Evolutionary conservation across 208 protist species (phyloP).

Genomic region (Trypanosoma cruzi): DNA sequence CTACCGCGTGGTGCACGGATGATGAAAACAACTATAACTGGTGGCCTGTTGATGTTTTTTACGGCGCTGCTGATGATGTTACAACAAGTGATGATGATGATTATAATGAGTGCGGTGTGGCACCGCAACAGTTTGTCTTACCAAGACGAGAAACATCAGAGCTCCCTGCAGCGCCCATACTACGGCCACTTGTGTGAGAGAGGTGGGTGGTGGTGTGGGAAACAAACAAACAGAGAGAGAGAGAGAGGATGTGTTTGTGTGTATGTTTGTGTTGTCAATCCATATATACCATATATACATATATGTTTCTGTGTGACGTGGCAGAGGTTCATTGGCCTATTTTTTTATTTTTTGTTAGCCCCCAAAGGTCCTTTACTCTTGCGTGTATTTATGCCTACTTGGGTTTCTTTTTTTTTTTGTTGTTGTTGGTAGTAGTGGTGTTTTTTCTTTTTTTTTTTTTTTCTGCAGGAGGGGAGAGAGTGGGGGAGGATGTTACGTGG

Average conservation of each 20-base stretch:
- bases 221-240: no score
- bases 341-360: no score
- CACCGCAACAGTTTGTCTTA: background rate
- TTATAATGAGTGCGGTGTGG: background rate
- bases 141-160: background rate
- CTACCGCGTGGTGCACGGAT: background rate
- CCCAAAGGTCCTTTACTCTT: no score
- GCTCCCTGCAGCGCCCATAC: background rate
- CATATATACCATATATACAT: no score
- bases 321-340: no score
- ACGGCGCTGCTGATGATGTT: background rate
- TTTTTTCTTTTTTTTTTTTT: background rate
- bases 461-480: background rate
- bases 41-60: no score
- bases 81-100: background rate
- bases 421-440: background rate
- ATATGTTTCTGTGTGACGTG: no score
- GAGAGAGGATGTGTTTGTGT: background rate
- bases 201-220: no score
- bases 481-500: background rate
- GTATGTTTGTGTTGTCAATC: no score
- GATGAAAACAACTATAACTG: background rate
- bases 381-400: no score
- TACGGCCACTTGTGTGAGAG: background rate
- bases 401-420: background rate